phyloP scores from a whole-genome alignment of 1,284 basidiomycete genomes.

The Amylostereum chailletii region DNA sequence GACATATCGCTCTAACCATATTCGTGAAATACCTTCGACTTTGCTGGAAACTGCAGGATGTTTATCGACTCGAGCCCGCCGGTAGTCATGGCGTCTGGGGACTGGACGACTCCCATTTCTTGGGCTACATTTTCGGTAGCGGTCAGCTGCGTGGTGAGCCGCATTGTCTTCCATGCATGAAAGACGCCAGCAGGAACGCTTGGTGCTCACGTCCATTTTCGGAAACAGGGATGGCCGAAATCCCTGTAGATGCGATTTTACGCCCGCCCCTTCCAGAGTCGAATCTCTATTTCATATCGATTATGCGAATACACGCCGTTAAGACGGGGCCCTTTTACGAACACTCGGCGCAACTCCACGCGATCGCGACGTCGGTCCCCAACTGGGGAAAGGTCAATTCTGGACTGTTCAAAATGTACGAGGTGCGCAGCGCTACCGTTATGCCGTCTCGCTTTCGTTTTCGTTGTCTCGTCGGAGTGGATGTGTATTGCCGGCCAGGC shows the following conservation, averaged over 20 bases:
- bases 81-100: conserved; percentile 99
- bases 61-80: conserved; percentile 90
- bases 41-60: conserved; percentile 83
- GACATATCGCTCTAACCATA: conserved; percentile 54
- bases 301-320: conserved; percentile 73
- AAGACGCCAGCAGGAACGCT: too few relatives aligned
- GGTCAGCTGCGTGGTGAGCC: conserved; percentile 71
- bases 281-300: conserved; percentile 78
- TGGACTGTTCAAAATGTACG: conserved; percentile 94
- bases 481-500: too few relatives aligned
- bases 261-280: conserved; percentile 41
- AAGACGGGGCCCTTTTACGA: conserved; percentile 86
- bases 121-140: conserved; percentile 90
- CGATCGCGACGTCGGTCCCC: conserved; percentile 79
- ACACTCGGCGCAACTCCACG: conserved; percentile 86
- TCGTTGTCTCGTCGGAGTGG: too few relatives aligned
- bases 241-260: conserved; percentile 52
- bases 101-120: conserved; percentile 88
- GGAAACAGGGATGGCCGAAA: conserved; percentile 19
- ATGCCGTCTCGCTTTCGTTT: too few relatives aligned
- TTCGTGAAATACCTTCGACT: conserved; percentile 75
- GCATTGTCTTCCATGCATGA: too few relatives aligned
- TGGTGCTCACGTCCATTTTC: too few relatives aligned
- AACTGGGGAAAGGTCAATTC: conserved; percentile 86
- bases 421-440: conserved; percentile 33